Evolutionary conservation across 2,329 filamentous ascomycete species (phyloP).

Genomic region (Fusarium mundagurra): DNA sequence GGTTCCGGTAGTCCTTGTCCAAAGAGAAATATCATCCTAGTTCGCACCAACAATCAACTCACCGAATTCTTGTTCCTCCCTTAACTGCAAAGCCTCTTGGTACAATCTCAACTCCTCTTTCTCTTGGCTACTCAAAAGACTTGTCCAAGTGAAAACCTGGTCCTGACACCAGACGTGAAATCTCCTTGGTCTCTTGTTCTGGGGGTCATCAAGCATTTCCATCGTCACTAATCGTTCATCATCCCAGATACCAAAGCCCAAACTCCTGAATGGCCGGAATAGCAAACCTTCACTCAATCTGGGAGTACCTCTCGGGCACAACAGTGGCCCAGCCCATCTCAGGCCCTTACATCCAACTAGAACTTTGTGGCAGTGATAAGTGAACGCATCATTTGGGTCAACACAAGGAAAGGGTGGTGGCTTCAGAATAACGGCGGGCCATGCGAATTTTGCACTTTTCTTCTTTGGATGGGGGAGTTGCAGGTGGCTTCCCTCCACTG

Average conservation of each 20-base stretch:
- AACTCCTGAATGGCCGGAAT: slow-evolving; percentile 17
- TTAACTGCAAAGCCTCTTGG: not conserved
- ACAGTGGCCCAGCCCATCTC: slow-evolving; percentile 1
- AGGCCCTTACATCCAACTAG: slow-evolving; percentile 3
- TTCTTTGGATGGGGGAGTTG: not conserved
- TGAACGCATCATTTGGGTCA: not conserved
- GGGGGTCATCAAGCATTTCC: slow-evolving; percentile 26
- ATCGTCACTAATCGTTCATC: slow-evolving; percentile 20
- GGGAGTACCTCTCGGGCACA: not conserved
- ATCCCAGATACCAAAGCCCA: slow-evolving; percentile 26
- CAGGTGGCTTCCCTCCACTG: not conserved
- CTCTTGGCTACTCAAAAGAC: slow-evolving; percentile 5
- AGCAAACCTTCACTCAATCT: slow-evolving; percentile 11
- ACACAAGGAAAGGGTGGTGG: not conserved
- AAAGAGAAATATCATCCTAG: not conserved
- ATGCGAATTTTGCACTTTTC: not conserved
- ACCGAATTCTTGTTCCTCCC: not conserved
- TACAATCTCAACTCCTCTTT: not conserved
- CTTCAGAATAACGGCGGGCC: not conserved
- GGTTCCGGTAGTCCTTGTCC: not conserved
- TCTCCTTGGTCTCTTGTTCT: not conserved
- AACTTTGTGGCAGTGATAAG: slow-evolving; percentile 4
- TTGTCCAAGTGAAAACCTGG: slow-evolving; percentile 32
- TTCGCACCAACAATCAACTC: not conserved
- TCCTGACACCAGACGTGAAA: slow-evolving; percentile 21